Evolutionary conservation across 768 basidiomycete genomes (phyloP).

Genomic region (Podaxis sp.): DNA sequence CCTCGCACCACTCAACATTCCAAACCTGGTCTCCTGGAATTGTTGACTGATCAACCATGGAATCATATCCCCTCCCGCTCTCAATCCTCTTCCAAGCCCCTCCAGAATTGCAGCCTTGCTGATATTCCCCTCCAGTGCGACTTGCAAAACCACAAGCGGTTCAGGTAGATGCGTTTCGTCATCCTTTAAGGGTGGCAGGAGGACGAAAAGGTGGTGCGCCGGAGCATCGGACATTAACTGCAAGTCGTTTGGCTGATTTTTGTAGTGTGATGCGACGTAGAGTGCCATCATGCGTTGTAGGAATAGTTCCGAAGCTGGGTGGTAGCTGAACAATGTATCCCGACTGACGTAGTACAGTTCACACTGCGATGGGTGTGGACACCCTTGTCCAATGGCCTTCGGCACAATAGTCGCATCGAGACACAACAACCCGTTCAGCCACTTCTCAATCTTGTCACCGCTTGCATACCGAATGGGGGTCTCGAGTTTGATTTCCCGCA

Average conservation of each 20-base stretch:
- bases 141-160: constrained; percentile 93
- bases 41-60: constrained; percentile 95
- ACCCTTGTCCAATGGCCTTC: constrained; percentile 57
- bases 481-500: constrained; percentile 93
- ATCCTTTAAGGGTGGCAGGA: constrained; percentile 89
- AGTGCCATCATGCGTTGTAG: constrained; percentile 98
- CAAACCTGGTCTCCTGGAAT: constrained; percentile 96
- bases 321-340: constrained; percentile 95
- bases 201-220: constrained; percentile 94
- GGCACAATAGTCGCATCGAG: constrained; percentile 75
- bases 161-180: constrained; percentile 91
- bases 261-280: constrained; percentile 97
- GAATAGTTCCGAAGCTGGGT: constrained; percentile 96
- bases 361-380: constrained; percentile 91
- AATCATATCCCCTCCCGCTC: constrained; percentile 95
- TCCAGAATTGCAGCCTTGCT: constrained; percentile 84
- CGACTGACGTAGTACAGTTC: constrained; percentile 95
- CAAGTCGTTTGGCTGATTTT: constrained; percentile 99
- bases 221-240: constrained; percentile 97
- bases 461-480: constrained; percentile 91
- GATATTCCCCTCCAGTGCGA: constrained; percentile 94
- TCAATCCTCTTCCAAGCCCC: constrained; percentile 76
- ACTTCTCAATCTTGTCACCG: constrained; percentile 89
- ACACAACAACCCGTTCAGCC: constrained; percentile 90
- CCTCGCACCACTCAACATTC: constrained; percentile 84